phyloP scores from a whole-genome alignment of 495 filamentous ascomycete species.

The Trichoderma parareesei region DNA sequence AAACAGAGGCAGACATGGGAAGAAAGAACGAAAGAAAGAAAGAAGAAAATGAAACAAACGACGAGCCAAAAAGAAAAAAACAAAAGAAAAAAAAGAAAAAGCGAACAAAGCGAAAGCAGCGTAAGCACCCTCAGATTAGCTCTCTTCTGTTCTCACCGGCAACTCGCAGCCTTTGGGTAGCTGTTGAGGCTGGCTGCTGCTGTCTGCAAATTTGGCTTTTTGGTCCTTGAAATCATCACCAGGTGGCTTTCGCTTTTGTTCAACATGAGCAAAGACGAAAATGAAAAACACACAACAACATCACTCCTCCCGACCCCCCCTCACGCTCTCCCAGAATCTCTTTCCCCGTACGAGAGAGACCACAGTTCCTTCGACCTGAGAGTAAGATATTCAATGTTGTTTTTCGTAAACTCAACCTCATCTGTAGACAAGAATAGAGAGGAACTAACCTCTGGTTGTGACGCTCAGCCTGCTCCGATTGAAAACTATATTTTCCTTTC shows the following conservation, averaged over 20 bases:
- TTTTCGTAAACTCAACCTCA: no score
- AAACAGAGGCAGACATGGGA: background rate
- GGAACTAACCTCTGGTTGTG: background rate
- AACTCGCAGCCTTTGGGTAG: constrained; percentile 26
- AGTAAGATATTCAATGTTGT: no score
- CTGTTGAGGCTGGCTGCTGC: constrained; percentile 24
- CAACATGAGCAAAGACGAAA: background rate
- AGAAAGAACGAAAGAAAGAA: no score
- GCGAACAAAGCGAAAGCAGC: constrained; percentile 12
- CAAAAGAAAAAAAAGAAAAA: constrained; percentile 6
- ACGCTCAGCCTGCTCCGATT: constrained; percentile 41
- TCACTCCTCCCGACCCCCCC: background rate
- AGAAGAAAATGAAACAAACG: background rate
- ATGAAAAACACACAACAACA: background rate
- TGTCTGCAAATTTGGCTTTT: constrained; percentile 60
- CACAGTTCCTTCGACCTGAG: no score
- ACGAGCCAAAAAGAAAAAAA: background rate
- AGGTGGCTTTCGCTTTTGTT: constrained; percentile 21
- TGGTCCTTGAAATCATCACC: constrained; percentile 49
- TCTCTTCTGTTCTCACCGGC: constrained; percentile 51
- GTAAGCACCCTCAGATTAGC: constrained; percentile 50
- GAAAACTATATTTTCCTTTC: constrained; percentile 42
- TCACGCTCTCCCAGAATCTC: background rate
- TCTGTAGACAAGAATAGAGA: no score
- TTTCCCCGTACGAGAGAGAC: no score